Percentiles rank a stretch among this genome's conserved stretches.
These are phyloP conservation scores for Schwanniomyces occidentalis DNA, from an alignment of 805 yeast species.

Conservation along the genomic window DNA sequence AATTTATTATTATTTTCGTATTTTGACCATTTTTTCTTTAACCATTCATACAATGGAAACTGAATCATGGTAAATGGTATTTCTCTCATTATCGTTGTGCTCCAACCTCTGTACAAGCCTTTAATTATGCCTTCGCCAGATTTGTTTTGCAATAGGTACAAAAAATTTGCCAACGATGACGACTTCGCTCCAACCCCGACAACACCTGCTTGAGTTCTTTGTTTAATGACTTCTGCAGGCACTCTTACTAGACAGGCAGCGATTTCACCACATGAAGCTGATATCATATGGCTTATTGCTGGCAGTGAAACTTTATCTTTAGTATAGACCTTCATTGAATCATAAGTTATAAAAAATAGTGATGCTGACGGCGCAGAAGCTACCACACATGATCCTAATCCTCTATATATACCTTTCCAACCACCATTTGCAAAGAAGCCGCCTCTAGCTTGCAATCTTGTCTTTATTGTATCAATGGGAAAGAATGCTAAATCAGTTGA, in stretches of 20 bases:
- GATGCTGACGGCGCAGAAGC: constrained; percentile 85
- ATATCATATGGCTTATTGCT: constrained; percentile 67
- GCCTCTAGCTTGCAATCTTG: constrained; percentile 92
- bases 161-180: constrained; percentile 72
- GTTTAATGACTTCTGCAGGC: constrained; percentile 96
- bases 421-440: constrained; percentile 95
- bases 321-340: constrained; percentile 57
- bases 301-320: constrained; percentile 29
- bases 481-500: constrained; percentile 92
- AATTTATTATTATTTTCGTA: constrained; percentile 34
- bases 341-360: constrained; percentile 69
- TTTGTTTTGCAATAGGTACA: constrained; percentile 57
- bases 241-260: constrained; percentile 94
- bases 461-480: constrained; percentile 94
- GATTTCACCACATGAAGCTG: constrained; percentile 88
- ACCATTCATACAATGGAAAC: constrained; percentile 86
- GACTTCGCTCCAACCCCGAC: constrained; percentile 31
- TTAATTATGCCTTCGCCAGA: constrained; percentile 75
- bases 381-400: constrained; percentile 88
- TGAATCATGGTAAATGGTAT: constrained; percentile 96
- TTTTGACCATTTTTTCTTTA: constrained; percentile 62
- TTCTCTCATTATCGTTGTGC: constrained; percentile 88
- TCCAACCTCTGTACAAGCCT: constrained; percentile 92
- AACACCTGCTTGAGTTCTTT: constrained; percentile 71
- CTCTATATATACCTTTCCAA: constrained; percentile 85